Evolutionary conservation across 306 rosid species (phyloP).

Genomic region (Begonia fuchsioides): DNA sequence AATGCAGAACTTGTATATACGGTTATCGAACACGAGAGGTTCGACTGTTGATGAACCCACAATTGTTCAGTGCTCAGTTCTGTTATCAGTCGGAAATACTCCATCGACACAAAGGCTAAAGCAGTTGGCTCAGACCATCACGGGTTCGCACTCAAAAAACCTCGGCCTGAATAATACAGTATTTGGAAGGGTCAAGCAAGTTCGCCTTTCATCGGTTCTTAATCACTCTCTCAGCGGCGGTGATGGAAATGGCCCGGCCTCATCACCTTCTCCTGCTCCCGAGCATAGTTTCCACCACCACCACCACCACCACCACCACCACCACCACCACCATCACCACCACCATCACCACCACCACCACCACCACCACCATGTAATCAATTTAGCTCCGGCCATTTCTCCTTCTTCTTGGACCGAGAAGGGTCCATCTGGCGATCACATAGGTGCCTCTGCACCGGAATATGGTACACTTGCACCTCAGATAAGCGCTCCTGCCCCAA

Average conservation of each 20-base stretch:
- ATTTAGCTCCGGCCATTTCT: no score
- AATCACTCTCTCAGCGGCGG: slow-evolving; percentile 61
- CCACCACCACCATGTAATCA: slow-evolving; percentile 6
- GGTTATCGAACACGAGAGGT: slow-evolving; percentile 53
- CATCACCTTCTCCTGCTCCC: slow-evolving; percentile 47
- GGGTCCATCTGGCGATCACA: no score
- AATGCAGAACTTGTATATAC: slow-evolving; percentile 50
- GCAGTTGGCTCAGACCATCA: slow-evolving; percentile 79
- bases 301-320: slow-evolving; percentile 33
- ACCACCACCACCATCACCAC: slow-evolving; percentile 14
- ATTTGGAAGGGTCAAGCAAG: slow-evolving; percentile 89
- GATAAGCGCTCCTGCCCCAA: slow-evolving; percentile 16
- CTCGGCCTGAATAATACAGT: slow-evolving; percentile 79
- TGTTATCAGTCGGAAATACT: slow-evolving; percentile 52
- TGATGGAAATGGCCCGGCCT: background rate
- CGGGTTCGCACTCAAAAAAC: slow-evolving; percentile 53
- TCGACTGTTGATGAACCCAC: slow-evolving; percentile 67
- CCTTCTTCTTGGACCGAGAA: no score
- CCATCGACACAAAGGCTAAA: slow-evolving; percentile 51
- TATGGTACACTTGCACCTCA: slow-evolving; percentile 18
- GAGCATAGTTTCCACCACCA: slow-evolving; percentile 12
- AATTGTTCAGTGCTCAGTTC: slow-evolving; percentile 50
- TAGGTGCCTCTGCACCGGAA: no score
- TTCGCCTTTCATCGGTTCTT: slow-evolving; percentile 59
- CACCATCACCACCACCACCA: no score